phyloP scores from a whole-genome alignment of 2,329 filamentous ascomycete species.

The Lachnellula occidentalis region DNA sequence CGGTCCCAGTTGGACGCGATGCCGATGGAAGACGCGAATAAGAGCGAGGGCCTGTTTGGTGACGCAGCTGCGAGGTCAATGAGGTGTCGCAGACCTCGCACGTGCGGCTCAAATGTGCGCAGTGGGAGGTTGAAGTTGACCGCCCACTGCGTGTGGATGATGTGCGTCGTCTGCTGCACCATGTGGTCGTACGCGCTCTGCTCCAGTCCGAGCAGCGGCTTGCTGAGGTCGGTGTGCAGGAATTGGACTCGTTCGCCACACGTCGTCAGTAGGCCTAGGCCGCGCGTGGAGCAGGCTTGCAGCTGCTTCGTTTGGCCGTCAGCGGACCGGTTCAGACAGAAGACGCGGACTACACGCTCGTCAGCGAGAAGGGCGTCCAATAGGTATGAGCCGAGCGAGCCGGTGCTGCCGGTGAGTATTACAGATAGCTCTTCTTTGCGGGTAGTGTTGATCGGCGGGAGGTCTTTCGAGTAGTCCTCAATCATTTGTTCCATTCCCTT shows the following conservation, averaged over 20 bases:
- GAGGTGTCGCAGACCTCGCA: conserved; percentile 36
- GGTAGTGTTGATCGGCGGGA: neutral
- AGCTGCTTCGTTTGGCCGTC: no score
- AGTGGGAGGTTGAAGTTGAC: conserved; percentile 36
- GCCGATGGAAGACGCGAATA: conserved; percentile 25
- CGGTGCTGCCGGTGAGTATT: conserved; percentile 43
- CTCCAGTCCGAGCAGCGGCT: conserved; percentile 43
- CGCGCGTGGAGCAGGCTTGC: no score
- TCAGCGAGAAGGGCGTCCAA: conserved; percentile 27
- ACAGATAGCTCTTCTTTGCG: conserved; percentile 7
- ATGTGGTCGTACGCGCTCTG: conserved; percentile 10
- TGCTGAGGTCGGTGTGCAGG: conserved; percentile 43
- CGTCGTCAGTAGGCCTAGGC: neutral
- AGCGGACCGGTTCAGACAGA: no score
- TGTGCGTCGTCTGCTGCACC: conserved; percentile 15
- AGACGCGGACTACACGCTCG: no score
- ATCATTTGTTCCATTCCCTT: neutral
- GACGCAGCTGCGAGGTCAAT: conserved; percentile 23
- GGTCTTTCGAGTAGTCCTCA: conserved; percentile 5
- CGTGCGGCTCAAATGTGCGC: conserved; percentile 33
- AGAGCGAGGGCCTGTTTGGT: conserved; percentile 12
- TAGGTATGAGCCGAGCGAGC: conserved; percentile 43
- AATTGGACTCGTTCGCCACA: conserved; percentile 35
- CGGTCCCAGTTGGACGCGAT: conserved; percentile 2
- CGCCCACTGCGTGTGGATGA: conserved; percentile 32